Evolutionary conservation across 352 stramenopile species (phyloP), one percentile per base, ranked within the genome.

Genomic region (Phytophthora fragariae): DNA sequence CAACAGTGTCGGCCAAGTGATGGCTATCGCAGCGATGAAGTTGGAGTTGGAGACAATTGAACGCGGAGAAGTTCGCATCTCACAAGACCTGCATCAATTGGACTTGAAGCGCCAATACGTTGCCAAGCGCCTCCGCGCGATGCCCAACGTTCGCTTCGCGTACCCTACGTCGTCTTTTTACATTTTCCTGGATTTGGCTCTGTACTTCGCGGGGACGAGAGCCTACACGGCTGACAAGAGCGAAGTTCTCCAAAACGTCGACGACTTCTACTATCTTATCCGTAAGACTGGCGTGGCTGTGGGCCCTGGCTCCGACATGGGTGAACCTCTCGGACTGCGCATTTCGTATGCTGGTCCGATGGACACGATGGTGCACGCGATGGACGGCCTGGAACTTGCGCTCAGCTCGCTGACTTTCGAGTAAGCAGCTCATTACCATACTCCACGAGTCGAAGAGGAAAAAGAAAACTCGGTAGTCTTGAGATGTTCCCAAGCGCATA

Each of bases 341-440:
- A 93, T 99, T 66, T 99, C 94, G 72, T 99, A 99, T 80, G 97
- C 97, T 14, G 97, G 96, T 35, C 96, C 92, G 19, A 91, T 98
- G 82, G 92, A 98, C 57, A 89, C 79, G 19, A 76, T 94, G 52
- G 72, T 86, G 49, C 77, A 91, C 57, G 77, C 83, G 21, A 85
- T 93, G 80, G 78, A 92, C 65, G 85, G 83, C 0, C 44, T 94
- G 3, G 81, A 93, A 54, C 70, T 74, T 15, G 81, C 81, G 27
- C 72, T 93, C 15, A 71, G 74, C 46, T 93, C 50, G 19, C 75
- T 60, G 55, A 60, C 33, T n/a, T 29, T 60, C 33, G 55, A 49
- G n/a, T 60, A 60, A 47, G 9, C 17, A 15, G 14, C 29, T 17
- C 7, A 46, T 6, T 11, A 44, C 2, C 31, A 29, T 29, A 31